Conservation (phyloP, 306 rosid genomes). For the Phaseolus lunatus region DNA sequence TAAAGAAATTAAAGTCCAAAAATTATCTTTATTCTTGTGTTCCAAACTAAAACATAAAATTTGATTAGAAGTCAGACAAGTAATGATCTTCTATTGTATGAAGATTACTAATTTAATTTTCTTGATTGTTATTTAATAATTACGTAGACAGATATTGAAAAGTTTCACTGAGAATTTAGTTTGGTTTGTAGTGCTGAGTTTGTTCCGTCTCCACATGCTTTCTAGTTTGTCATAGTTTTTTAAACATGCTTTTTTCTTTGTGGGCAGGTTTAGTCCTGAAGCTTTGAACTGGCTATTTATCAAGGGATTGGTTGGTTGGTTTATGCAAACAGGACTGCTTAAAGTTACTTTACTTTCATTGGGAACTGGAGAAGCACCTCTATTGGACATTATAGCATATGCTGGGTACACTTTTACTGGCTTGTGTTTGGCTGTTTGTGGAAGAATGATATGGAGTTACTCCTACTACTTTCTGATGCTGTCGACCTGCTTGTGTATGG, state of each 20-base stretch:
- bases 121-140: background rate
- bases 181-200: background rate
- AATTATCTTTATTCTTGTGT: background rate
- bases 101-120: conserved; percentile 7
- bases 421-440: conserved; percentile 78
- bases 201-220: conserved; percentile 3
- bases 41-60: conserved; percentile 1
- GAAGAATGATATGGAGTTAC: conserved; percentile 68
- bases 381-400: conserved; percentile 86
- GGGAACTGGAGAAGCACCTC: conserved; percentile 87
- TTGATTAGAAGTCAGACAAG: conserved; percentile 6
- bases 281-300: conserved; percentile 91
- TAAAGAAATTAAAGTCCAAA: background rate
- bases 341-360: conserved; percentile 73
- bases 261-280: conserved; percentile 89
- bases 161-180: conserved; percentile 1
- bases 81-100: conserved; percentile 14
- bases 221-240: conserved; percentile 23
- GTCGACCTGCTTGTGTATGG: conserved; percentile 92
- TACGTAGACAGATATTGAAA: background rate
- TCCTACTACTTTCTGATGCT: conserved; percentile 88
- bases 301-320: conserved; percentile 96
- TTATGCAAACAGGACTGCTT: conserved; percentile 76
- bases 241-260: conserved; percentile 10
- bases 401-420: conserved; percentile 87